These are phyloP conservation scores for Aspergillus piperis DNA, from an alignment of 2,329 filamentous ascomycete genomes.

Conservation along the genomic window DNA sequence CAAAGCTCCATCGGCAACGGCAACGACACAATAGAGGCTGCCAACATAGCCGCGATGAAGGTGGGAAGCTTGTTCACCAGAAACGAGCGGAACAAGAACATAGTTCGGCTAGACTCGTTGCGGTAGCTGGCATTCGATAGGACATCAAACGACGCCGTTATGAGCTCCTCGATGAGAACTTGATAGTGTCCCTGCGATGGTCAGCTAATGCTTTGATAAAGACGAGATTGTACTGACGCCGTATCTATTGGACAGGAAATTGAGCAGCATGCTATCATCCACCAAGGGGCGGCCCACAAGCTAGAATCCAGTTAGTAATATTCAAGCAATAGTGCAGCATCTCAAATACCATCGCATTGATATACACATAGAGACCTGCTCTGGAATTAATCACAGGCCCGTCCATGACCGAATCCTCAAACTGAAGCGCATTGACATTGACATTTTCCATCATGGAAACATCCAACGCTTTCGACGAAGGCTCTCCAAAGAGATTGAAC, in stretches of 20 bases:
- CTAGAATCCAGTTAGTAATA: conserved; percentile 51
- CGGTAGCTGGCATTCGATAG: conserved; percentile 84
- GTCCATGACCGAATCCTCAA: conserved; percentile 60
- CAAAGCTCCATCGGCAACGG: conserved; percentile 64
- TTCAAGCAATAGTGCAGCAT: not conserved
- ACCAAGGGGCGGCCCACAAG: conserved; percentile 79
- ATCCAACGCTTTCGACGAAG: conserved; percentile 45
- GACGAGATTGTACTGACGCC: conserved; percentile 56
- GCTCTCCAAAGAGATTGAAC: conserved; percentile 44
- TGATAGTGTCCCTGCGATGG: conserved; percentile 68
- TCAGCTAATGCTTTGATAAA: conserved; percentile 3
- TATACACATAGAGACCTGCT: conserved; percentile 80
- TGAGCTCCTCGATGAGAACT: conserved; percentile 75
- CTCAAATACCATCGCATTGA: conserved; percentile 71
- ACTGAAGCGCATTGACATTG: conserved; percentile 52
- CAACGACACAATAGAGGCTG: conserved; percentile 60
- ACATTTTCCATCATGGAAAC: conserved; percentile 46
- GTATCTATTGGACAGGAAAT: conserved; percentile 81
- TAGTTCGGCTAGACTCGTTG: conserved; percentile 58
- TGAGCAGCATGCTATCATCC: conserved; percentile 76
- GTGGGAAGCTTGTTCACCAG: conserved; percentile 72
- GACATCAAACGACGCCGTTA: conserved; percentile 86
- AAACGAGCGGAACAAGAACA: conserved; percentile 80
- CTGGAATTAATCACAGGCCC: conserved; percentile 72
- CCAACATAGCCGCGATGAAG: conserved; percentile 60